Evolutionary conservation across 495 filamentous ascomycete genomes (phyloP).

Genomic region (Aspergillus leporis): DNA sequence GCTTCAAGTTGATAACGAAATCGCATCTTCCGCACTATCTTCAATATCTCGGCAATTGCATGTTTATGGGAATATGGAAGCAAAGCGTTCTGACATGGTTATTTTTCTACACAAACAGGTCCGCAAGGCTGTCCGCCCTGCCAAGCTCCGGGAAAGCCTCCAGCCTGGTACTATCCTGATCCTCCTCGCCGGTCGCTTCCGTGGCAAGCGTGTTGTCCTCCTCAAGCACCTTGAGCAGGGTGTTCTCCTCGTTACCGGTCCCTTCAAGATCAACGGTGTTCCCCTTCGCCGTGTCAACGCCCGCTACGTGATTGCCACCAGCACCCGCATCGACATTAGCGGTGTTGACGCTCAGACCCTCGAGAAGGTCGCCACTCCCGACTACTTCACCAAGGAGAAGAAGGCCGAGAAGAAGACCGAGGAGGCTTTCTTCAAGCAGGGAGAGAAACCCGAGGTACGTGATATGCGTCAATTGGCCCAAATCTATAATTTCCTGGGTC

Average conservation of each 20-base stretch:
- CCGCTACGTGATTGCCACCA: slow-evolving; percentile 98
- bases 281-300: slow-evolving; percentile 97
- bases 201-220: slow-evolving; percentile 98
- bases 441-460: slow-evolving; percentile 93
- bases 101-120: slow-evolving; percentile 56
- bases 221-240: slow-evolving; percentile 96
- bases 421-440: slow-evolving; percentile 96
- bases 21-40: slow-evolving; percentile 18
- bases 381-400: slow-evolving; percentile 97
- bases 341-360: slow-evolving; percentile 80
- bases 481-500: not conserved
- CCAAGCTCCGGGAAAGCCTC: slow-evolving; percentile 82
- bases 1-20: slow-evolving; percentile 25
- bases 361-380: slow-evolving; percentile 77
- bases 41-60: slow-evolving; percentile 8
- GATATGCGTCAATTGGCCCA: not conserved
- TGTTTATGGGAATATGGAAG: not conserved
- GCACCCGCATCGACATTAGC: slow-evolving; percentile 79
- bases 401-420: slow-evolving; percentile 88
- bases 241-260: slow-evolving; percentile 97
- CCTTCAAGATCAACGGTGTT: slow-evolving; percentile 99
- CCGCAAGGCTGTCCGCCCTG: slow-evolving; percentile 88
- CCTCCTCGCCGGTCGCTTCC: slow-evolving; percentile 98
- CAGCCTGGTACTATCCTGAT: slow-evolving; percentile 93
- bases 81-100: slow-evolving; percentile 35